A percentile compares a stretch with the other conserved stretches of the same genome.
These are phyloP conservation scores for Plantago major DNA, from an alignment of 257 asterid species.

Conservation along the genomic window DNA sequence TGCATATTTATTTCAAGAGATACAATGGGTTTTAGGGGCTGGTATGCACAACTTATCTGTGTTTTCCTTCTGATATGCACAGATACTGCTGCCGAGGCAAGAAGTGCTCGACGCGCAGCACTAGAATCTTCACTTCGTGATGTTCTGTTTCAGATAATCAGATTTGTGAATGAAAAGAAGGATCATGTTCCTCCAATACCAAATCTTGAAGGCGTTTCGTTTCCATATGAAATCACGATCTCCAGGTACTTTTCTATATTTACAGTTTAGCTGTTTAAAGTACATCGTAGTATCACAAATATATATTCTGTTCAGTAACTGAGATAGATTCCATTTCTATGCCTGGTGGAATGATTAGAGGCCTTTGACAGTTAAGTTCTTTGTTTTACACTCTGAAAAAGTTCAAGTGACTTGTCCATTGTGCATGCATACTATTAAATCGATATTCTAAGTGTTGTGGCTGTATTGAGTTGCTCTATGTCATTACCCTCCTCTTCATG, in stretches of 20 bases:
- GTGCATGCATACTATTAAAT: conserved; percentile 1
- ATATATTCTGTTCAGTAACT: background rate
- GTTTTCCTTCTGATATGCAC: conserved; percentile 15
- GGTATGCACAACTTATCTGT: background rate
- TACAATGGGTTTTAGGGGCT: background rate
- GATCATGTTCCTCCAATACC: conserved; percentile 88
- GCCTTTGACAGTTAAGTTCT: background rate
- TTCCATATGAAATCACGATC: conserved; percentile 82
- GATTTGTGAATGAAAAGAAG: conserved; percentile 88
- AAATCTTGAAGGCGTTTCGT: conserved; percentile 77
- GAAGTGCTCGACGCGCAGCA: conserved; percentile 68
- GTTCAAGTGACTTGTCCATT: background rate
- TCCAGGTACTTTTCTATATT: conserved; percentile 55
- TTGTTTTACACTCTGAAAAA: background rate
- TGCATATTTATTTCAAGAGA: conserved; percentile 6
- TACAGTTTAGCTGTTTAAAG: conserved; percentile 1
- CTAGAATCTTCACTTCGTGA: conserved; percentile 79
- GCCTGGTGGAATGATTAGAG: conserved; percentile 8
- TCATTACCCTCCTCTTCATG: background rate
- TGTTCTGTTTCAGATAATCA: conserved; percentile 82
- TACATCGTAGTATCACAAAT: background rate
- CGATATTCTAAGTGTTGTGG: conserved; percentile 5
- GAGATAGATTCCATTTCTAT: background rate
- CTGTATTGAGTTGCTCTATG: conserved; percentile 3
- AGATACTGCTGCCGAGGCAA: conserved; percentile 60